Evolutionary conservation across 345 rosid genomes (phyloP).

Genomic region (Ailanthus altissimus): DNA sequence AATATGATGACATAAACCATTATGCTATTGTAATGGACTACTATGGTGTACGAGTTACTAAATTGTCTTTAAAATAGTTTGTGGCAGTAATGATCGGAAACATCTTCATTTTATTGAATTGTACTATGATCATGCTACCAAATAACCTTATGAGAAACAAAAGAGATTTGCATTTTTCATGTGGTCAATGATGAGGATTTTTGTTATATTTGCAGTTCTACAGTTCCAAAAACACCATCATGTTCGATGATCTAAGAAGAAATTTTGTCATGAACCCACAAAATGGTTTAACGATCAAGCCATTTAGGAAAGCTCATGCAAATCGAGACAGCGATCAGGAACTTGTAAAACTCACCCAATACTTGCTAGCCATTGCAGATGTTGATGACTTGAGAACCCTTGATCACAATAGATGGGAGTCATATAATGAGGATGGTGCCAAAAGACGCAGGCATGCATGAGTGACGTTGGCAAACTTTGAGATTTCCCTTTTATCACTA

Average conservation of each 20-base stretch:
- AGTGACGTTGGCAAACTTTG: conserved; percentile 20
- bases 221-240: conserved; percentile 79
- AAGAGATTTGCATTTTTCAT: neutral
- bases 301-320: conserved; percentile 86
- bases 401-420: conserved; percentile 81
- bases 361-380: conserved; percentile 86
- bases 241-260: conserved; percentile 91
- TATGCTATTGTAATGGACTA: neutral
- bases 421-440: conserved; percentile 51
- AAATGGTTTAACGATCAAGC: conserved; percentile 81
- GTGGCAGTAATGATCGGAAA: neutral
- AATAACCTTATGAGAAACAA: neutral
- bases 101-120: neutral
- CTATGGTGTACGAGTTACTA: neutral
- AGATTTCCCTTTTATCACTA: conserved; percentile 13
- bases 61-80: neutral
- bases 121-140: neutral
- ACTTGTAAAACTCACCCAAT: conserved; percentile 80
- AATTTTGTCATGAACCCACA: conserved; percentile 95
- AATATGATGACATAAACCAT: neutral
- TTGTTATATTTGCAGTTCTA: conserved; percentile 57
- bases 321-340: conserved; percentile 83
- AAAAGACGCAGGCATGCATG: conserved; percentile 75
- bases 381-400: conserved; percentile 69
- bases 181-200: neutral